These are phyloP conservation scores for Rhizomucor miehei DNA, from an alignment of 371 early-diverging fungal species.

Conservation along the genomic window DNA sequence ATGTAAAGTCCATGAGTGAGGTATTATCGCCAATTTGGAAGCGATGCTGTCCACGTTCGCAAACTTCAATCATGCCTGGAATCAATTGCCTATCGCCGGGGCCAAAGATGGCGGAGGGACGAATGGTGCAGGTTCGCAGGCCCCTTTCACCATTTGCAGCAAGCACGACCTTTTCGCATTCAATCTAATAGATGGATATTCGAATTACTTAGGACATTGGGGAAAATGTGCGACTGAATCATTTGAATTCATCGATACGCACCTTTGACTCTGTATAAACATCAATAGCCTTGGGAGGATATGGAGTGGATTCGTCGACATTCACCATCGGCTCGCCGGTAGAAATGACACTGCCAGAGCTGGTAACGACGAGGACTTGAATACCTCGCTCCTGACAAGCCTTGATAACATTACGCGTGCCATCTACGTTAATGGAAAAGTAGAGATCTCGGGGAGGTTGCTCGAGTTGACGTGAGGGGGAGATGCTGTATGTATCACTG, in stretches of 20 bases:
- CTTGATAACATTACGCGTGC: conserved; percentile 81
- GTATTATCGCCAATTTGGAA: conserved; percentile 88
- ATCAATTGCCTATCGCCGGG: conserved; percentile 88
- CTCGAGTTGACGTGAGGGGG: conserved; percentile 89
- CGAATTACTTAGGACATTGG: neutral
- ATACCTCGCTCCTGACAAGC: conserved; percentile 73
- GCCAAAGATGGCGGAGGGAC: conserved; percentile 93
- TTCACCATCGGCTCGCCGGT: conserved; percentile 77
- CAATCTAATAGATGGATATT: conserved; percentile 34
- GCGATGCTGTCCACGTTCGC: conserved; percentile 68
- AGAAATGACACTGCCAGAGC: conserved; percentile 86
- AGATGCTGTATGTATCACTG: conserved; percentile 92
- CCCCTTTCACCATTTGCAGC: conserved; percentile 68
- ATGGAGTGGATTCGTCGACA: conserved; percentile 77
- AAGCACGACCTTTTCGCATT: conserved; percentile 84
- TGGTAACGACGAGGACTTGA: conserved; percentile 78
- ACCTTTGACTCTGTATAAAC: conserved; percentile 92
- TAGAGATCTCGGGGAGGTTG: conserved; percentile 79
- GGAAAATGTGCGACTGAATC: too few relatives aligned
- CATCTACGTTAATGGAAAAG: conserved; percentile 84
- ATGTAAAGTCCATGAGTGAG: conserved; percentile 88
- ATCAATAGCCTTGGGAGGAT: conserved; percentile 77
- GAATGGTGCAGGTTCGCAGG: conserved; percentile 74
- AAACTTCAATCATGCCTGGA: conserved; percentile 74
- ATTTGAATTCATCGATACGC: too few relatives aligned